Base-by-base conservation (phyloP, 2,329 filamentous ascomycete genomes). In the Talaromyces sp. region DNA sequence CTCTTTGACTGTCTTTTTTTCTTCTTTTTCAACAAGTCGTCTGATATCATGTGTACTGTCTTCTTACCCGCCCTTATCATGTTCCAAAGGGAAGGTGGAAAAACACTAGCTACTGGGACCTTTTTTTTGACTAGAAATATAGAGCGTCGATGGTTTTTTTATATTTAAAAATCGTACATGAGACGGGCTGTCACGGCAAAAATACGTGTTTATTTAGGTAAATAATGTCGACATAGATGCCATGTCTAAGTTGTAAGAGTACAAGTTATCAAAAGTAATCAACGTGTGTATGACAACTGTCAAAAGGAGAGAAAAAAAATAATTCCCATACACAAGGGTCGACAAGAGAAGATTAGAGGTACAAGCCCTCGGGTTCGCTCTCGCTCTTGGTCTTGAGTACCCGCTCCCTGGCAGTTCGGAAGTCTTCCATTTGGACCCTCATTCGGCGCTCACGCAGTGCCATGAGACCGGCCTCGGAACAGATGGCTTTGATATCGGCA, bases 371-470 rank as follows among this genome's bases (percentile, higher is more conserved):
- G 0, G 95, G 94, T 79, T 97, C 95, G 68, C 93, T 93, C 81
- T 99, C 94, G 72, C 89, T 94, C 88, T 99, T 99, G 55, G 95
- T 99, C 81, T 96, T 95, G 76, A 99, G 83, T 64, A 99, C 95
- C 66, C 91, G 88, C 79, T 99, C 94, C 69, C 93, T 85, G 26
- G 94, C 94, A 60, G 91, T 84, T 59, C 94, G 83, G 83, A 99
- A 99, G 77, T 99, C 94, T 8, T 92, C 91, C 94, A 99, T 99
- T 78, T 97, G 93, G 61, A 99, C 94, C 59, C 93, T 87, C 94
- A 99, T 99, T 72, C 94, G 88, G 65, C 94, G 85, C 81, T 99
- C 94, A 68, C 94, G 86, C 64, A 99, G 81, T 21, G 94, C 94
- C 85, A 97, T 87, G 72, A 99, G 81, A 76, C 94, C 94, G 50